phyloP scores from a whole-genome alignment of 2,329 filamentous ascomycete species.

The Neoscytalidium dimidiatum region DNA sequence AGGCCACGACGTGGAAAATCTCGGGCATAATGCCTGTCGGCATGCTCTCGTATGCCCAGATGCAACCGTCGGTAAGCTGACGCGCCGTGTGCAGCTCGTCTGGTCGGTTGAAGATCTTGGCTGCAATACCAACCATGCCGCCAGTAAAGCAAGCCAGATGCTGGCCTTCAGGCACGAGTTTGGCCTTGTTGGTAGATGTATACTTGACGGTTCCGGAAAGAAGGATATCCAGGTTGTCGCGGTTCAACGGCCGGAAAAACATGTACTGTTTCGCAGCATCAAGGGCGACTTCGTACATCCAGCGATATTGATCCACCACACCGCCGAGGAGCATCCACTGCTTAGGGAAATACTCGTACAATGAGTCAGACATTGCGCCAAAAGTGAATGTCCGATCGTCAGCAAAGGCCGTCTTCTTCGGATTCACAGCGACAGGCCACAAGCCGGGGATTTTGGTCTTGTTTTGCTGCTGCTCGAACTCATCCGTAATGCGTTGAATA shows the following conservation, averaged over 20 bases:
- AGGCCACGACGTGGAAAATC: constrained; percentile 45
- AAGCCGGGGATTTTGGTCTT: constrained; percentile 38
- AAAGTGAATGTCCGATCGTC: constrained; percentile 49
- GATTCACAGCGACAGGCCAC: constrained; percentile 38
- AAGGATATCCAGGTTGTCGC: constrained; percentile 67
- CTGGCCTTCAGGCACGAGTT: constrained; percentile 47
- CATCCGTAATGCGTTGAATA: constrained; percentile 36
- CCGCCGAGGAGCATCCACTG: constrained; percentile 77
- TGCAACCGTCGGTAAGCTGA: constrained; percentile 56
- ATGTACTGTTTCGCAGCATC: constrained; percentile 71
- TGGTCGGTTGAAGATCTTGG: constrained; percentile 52
- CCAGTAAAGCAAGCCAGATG: constrained; percentile 58
- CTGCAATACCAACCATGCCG: constrained; percentile 57
- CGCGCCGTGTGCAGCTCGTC: constrained; percentile 52
- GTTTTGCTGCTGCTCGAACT: constrained; percentile 38
- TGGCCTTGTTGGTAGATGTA: constrained; percentile 46
- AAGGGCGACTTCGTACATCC: constrained; percentile 69
- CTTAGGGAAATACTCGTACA: constrained; percentile 62
- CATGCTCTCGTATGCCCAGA: constrained; percentile 56
- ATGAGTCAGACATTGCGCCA: constrained; percentile 57
- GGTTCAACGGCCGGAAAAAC: constrained; percentile 75
- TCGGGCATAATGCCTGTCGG: constrained; percentile 59
- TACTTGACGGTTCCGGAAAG: constrained; percentile 62
- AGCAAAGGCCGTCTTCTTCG: constrained; percentile 31
- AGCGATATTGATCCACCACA: constrained; percentile 68